Evolutionary conservation across 306 rosid species (phyloP).

Genomic region (Prosopis cineraria): DNA sequence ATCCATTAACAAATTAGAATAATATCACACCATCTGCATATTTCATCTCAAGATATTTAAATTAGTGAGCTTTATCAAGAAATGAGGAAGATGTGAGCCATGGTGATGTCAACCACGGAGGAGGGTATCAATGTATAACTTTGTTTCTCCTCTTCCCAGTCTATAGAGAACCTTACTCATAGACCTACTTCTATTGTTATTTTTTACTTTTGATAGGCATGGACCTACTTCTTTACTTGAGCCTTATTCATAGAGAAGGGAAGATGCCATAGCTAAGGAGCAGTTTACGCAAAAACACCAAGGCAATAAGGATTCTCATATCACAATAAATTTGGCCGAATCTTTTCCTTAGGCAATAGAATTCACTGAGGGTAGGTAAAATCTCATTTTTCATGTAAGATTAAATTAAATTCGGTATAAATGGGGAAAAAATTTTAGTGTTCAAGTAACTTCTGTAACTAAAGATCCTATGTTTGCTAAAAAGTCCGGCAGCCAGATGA

Average conservation of each 20-base stretch:
- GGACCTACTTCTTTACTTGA: background rate
- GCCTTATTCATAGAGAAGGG: background rate
- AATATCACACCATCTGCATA: background rate
- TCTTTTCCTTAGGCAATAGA: background rate
- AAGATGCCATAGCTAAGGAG: conserved; percentile 8
- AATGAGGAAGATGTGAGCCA: background rate
- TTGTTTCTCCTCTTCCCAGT: background rate
- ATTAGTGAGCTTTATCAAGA: background rate
- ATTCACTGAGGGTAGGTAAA: background rate
- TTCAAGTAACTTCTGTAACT: background rate
- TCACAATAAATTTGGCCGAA: conserved; percentile 7
- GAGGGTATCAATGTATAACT: background rate
- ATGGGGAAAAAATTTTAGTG: background rate
- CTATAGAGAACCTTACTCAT: background rate
- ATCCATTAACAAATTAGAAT: conserved; percentile 19
- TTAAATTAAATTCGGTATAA: background rate
- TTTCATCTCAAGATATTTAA: conserved; percentile 23
- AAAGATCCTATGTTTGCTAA: conserved; percentile 18
- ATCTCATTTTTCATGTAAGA: background rate
- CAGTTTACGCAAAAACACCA: conserved; percentile 15
- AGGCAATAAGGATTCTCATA: background rate
- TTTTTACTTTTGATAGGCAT: background rate
- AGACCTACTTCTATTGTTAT: background rate
- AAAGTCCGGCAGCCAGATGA: background rate
- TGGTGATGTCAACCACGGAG: too few relatives aligned